These are phyloP conservation scores for Aspergillus panamensis DNA, from an alignment of 495 filamentous ascomycete genomes.

Conservation along the genomic window DNA sequence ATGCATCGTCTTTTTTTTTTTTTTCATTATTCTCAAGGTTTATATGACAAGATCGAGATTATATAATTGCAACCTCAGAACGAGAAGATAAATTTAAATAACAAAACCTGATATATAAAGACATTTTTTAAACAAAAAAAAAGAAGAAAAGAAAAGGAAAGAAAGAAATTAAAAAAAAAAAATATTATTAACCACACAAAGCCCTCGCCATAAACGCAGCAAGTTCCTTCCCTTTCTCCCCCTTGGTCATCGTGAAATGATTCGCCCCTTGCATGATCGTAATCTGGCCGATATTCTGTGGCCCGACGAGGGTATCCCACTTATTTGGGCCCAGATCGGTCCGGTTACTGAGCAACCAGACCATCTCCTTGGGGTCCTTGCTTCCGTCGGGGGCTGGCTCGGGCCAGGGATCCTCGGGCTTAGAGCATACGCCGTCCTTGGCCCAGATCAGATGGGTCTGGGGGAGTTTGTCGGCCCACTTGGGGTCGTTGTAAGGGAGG, in stretches of 20 bases:
- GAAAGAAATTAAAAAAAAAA: background rate
- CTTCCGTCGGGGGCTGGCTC: conserved; percentile 64
- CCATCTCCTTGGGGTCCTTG: conserved; percentile 53
- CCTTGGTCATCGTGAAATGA: conserved; percentile 43
- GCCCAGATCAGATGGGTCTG: conserved; percentile 74
- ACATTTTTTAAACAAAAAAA: conserved; percentile 12
- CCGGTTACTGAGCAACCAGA: conserved; percentile 75
- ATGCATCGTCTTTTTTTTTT: too few relatives aligned
- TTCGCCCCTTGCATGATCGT: conserved; percentile 40
- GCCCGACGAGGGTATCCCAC: conserved; percentile 72
- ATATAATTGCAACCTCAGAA: too few relatives aligned
- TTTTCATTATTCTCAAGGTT: too few relatives aligned
- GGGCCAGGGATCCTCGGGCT: conserved; percentile 63
- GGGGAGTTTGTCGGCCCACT: conserved; percentile 47
- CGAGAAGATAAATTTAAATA: background rate
- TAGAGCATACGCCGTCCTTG: conserved; percentile 73
- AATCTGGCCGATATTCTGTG: conserved; percentile 62
- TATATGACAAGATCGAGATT: too few relatives aligned
- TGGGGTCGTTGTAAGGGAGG: conserved; percentile 35
- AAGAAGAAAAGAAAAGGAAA: conserved; percentile 10
- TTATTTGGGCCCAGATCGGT: conserved; percentile 73
- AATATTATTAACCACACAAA: background rate
- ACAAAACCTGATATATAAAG: background rate
- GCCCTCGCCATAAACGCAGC: conserved; percentile 30
- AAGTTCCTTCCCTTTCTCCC: conserved; percentile 37